phyloP scores from a whole-genome alignment of 208 protist species.

The Trypanosoma mega region DNA sequence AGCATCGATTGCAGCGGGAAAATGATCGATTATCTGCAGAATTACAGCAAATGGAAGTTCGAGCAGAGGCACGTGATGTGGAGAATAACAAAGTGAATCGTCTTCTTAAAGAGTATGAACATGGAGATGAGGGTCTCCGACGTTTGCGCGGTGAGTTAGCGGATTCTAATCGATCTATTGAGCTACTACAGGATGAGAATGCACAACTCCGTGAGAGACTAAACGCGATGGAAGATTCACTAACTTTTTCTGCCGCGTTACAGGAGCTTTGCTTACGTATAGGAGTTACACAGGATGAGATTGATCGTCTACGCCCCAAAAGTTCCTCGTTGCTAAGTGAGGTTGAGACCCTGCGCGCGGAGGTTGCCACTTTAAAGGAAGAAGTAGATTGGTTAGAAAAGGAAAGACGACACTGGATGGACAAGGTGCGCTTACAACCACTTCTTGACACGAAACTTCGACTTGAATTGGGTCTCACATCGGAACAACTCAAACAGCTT shows the following conservation, averaged over 20 bases:
- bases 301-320: constrained; percentile 73
- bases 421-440: constrained; percentile 87
- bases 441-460: constrained; percentile 87
- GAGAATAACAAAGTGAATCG: constrained; percentile 59
- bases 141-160: constrained; percentile 54
- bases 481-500: constrained; percentile 80
- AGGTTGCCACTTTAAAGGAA: constrained; percentile 74
- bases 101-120: constrained; percentile 73
- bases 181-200: constrained; percentile 77
- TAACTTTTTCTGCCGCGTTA: constrained; percentile 81
- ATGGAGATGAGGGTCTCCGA: constrained; percentile 69
- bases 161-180: constrained; percentile 57
- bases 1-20: constrained; percentile 56
- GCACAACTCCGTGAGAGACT: constrained; percentile 77
- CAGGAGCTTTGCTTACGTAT: constrained; percentile 75
- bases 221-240: constrained; percentile 79
- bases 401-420: constrained; percentile 88
- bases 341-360: constrained; percentile 75
- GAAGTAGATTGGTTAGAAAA: constrained; percentile 89
- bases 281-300: constrained; percentile 85
- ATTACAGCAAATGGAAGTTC: constrained; percentile 66
- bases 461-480: constrained; percentile 77
- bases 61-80: constrained; percentile 57
- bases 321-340: constrained; percentile 65
- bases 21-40: constrained; percentile 71